A percentile compares a stretch with the other conserved stretches of the same genome.
phyloP scores from a whole-genome alignment of 345 rosid species.

The Garcia nutans region DNA sequence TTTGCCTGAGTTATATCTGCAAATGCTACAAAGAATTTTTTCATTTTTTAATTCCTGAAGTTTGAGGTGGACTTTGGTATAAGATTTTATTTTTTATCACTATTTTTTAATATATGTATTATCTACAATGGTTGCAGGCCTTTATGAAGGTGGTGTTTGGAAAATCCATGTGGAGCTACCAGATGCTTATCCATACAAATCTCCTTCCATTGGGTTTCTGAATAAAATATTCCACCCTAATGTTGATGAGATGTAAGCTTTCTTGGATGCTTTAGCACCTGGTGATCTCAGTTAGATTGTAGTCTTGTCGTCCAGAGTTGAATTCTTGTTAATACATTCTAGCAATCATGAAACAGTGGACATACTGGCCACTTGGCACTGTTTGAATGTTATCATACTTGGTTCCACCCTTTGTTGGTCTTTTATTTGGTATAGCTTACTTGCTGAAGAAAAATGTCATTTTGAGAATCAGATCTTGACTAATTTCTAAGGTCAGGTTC shows the following conservation, averaged over 20 bases:
- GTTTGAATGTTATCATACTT: background rate
- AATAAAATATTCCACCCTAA: slow-evolving; percentile 43
- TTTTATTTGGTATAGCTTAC: background rate
- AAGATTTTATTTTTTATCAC: background rate
- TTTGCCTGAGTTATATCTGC: background rate
- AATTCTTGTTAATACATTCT: background rate
- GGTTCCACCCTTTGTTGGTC: background rate
- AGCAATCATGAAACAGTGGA: background rate
- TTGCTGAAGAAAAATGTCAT: background rate
- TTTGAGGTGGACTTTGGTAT: background rate
- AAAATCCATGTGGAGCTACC: slow-evolving; percentile 41
- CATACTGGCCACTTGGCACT: background rate
- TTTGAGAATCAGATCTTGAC: background rate
- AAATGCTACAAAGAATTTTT: background rate
- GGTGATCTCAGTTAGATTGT: background rate
- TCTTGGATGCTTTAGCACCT: background rate
- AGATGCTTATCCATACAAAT: slow-evolving; percentile 42
- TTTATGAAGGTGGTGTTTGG: slow-evolving; percentile 41
- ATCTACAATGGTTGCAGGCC: slow-evolving; percentile 21
- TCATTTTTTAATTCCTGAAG: background rate
- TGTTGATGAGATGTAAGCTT: slow-evolving; percentile 42
- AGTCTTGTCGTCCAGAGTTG: background rate
- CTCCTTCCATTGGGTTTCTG: slow-evolving; percentile 41
- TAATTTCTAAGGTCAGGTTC: background rate
- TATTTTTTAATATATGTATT: background rate